Conservation (phyloP, 1,284 basidiomycete genomes). For the Pisolithus thermaeus region DNA sequence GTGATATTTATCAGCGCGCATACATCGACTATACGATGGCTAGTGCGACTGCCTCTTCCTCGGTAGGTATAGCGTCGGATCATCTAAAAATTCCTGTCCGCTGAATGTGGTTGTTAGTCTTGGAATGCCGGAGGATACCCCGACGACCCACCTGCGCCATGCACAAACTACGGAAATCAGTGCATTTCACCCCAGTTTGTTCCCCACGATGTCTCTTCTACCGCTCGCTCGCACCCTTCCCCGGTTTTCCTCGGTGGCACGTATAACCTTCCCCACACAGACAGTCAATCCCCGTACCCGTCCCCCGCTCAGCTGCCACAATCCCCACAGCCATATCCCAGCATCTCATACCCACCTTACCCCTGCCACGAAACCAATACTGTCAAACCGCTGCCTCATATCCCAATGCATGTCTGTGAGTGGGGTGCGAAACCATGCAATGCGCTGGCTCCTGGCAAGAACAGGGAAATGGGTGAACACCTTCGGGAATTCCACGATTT, state of each 20-base stretch:
- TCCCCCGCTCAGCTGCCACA: neutral
- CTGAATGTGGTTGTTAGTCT: neutral
- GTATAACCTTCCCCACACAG: neutral
- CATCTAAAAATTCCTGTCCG: neutral
- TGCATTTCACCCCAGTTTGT: neutral
- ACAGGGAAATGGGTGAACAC: conserved; percentile 26
- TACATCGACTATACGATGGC: neutral
- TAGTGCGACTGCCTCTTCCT: neutral
- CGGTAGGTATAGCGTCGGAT: neutral
- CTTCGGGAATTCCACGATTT: conserved; percentile 16
- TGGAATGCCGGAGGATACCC: neutral
- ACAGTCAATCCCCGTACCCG: neutral
- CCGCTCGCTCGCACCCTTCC: neutral
- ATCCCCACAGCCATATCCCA: neutral
- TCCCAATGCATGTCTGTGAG: conserved; percentile 11
- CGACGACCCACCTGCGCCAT: neutral
- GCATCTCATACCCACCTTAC: neutral
- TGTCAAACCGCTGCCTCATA: conserved; percentile 3
- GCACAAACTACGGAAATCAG: neutral
- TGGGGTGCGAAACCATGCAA: conserved; percentile 21
- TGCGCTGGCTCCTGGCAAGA: conserved; percentile 21
- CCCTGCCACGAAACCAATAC: neutral
- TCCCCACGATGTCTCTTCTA: neutral
- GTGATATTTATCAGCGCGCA: neutral
- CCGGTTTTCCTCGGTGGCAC: neutral